Evolutionary conservation across 495 filamentous ascomycete species (phyloP), one percentile per base, ranked within the genome.

Genomic region (Glutinoglossum americanum): DNA sequence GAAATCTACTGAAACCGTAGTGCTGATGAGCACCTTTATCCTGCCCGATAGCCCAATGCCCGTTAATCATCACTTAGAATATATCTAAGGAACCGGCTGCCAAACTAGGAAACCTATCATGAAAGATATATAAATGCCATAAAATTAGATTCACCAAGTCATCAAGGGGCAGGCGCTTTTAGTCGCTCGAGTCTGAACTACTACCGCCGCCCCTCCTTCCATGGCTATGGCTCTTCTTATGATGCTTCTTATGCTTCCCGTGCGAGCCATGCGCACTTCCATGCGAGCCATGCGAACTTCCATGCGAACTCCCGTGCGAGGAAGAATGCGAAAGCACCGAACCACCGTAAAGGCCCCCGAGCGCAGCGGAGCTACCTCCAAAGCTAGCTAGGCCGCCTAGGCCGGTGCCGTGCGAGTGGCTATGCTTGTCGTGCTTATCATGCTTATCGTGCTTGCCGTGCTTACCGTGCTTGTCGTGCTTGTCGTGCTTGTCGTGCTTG

Each of bases 401-500:
- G 25, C 47, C 25, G 25, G 60, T 27, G 32, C 57, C 30, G 30
- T 60, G 48, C 35, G 49, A 51, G 19, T 57, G n/a, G 13, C 35
- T 37, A 41, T 45, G 33, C 37, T 54, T 47, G 30, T 51, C 3
- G 26, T 59, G 13, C 33, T 56, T 55, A 19, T 63, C 55, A 2
- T 41, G 5, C 37, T 41, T 41, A 15, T 41, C 6, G 37, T 41
- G 37, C 37, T 41, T 41, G 10, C 15, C 15, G 2, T 41, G 32
- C 32, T 35, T 37, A 25, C 57, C 28, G 21, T 45, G 33, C 37
- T 54, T 47, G 41, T 49, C 3, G 23, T 59, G 9, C 41, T 55
- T 54, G 28, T 62, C 54, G n/a, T n/a, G n/a, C 32, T 35, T 35
- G 32, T 35, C 32, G 11, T 11, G 5, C 32, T 35, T 35, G 11